Evolutionary conservation across 2,329 filamentous ascomycete species (phyloP), one percentile per base, ranked within the genome.

Genomic region (Penicillium sp.): DNA sequence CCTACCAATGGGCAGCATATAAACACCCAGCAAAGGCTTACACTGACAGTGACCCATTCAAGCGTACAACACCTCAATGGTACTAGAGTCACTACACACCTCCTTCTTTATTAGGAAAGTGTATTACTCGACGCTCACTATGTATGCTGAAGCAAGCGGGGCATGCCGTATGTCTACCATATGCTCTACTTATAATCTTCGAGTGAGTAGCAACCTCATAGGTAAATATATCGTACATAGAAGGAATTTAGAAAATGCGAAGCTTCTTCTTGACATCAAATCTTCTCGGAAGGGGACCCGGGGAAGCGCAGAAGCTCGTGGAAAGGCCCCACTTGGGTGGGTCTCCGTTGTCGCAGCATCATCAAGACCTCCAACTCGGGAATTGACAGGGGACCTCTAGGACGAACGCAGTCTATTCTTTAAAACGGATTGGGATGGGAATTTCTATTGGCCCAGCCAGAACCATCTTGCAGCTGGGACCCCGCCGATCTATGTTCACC

Each of bases 291-390:
- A n/a, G 31, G 33, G 33, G 39, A 5, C 28, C 39, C 13, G 39
- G 39, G 39, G 39, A 43, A 43, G 24, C 23, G 10, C 39, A 45
- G 42, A 45, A 45, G 42, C 28, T 45, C 28, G 18, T 31, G 24
- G 39, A 43, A 43, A 31, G n/a, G 42, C 42, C 28, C 42, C 42
- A 45, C 42, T 26, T 4, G 18, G 16, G 42, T 45, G 42, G 42
- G 42, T 31, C 42, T 45, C 42, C 42, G 42, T 16, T 45, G 13
- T 45, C 42, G 42, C 42, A 45, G 28, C 42, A 45, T 29, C 48
- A 36, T 24, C 28, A 7, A 43, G 18, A 18, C 19, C 8, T 18
- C 36, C n/a, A 24, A 28, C 39, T 28, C 24, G 26, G 42, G 8
- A 39, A 18, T 36, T 40, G 28, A 11, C 48, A 26, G 39, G 23